Conservation (phyloP, 164 flowering plant species). For the Umbellularia californica region DNA sequence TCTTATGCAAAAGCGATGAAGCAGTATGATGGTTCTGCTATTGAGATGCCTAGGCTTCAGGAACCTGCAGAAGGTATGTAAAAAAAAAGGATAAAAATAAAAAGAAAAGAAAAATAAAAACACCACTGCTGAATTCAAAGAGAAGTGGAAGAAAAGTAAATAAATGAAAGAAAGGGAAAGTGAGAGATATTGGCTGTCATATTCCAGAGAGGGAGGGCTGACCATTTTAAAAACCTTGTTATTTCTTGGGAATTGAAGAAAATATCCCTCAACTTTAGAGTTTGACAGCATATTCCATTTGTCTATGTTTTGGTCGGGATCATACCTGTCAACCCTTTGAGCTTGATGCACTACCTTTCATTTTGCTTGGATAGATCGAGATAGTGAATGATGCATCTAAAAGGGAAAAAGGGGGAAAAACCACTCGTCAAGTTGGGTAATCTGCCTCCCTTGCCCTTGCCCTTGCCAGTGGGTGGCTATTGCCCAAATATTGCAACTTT, state of each 20-base stretch:
- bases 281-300: neutral
- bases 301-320: neutral
- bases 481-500: no score
- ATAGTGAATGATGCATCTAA: neutral
- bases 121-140: no score
- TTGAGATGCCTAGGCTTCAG: slow-evolving; percentile 15
- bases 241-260: slow-evolving; percentile 1
- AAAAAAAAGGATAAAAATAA: neutral
- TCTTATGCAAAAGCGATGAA: slow-evolving; percentile 18
- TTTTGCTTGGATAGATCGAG: neutral
- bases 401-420: no score
- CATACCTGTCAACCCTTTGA: neutral
- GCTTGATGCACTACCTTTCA: neutral
- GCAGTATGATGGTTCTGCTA: slow-evolving; percentile 16
- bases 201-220: no score
- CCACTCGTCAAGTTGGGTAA: neutral
- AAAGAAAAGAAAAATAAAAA: no score
- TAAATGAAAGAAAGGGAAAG: neutral
- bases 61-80: slow-evolving; percentile 39
- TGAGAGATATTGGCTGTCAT: no score
- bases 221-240: neutral
- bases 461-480: neutral
- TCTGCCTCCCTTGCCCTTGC: neutral
- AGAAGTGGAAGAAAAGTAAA: no score
- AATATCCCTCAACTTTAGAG: neutral